phyloP scores from a whole-genome alignment of 2,329 filamentous ascomycete genomes.

The Calonectria ilicicola region DNA sequence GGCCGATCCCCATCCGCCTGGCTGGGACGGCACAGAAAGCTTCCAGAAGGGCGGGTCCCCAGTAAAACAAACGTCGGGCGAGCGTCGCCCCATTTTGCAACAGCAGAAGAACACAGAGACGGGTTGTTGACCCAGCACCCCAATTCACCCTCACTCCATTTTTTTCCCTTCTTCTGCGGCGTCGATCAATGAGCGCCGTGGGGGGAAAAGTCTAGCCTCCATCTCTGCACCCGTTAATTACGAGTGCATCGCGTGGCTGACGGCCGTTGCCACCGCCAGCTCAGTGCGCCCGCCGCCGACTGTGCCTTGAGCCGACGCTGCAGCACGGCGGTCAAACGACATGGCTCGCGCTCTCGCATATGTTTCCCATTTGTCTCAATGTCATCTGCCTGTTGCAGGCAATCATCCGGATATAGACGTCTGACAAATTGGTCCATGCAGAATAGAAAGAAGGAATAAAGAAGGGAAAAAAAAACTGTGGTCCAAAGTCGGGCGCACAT shows the following conservation, averaged over 20 bases:
- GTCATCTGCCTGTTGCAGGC: not conserved
- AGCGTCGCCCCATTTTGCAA: not conserved
- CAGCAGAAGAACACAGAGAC: not conserved
- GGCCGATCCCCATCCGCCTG: conserved; percentile 6
- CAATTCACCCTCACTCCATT: not conserved
- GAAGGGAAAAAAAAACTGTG: not conserved
- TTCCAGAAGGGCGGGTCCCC: not conserved
- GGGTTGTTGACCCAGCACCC: not conserved
- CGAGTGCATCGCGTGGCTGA: not conserved
- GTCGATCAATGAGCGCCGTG: not conserved
- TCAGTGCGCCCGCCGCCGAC: not conserved
- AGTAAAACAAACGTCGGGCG: not conserved
- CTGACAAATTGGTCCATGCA: not conserved
- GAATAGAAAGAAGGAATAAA: too few relatives aligned
- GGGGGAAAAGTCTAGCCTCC: not conserved
- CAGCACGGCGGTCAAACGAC: not conserved
- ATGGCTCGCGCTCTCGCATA: conserved; percentile 2
- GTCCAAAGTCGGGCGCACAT: not conserved
- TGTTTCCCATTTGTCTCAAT: conserved; percentile 3
- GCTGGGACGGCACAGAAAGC: conserved; percentile 10
- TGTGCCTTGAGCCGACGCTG: not conserved
- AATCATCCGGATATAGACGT: not conserved
- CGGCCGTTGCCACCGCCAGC: not conserved
- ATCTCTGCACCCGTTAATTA: conserved; percentile 1
- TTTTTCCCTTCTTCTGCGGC: not conserved